These are phyloP conservation scores for Fusarium heterosporum DNA, from an alignment of 2,329 filamentous ascomycete genomes.

Conservation along the genomic window DNA sequence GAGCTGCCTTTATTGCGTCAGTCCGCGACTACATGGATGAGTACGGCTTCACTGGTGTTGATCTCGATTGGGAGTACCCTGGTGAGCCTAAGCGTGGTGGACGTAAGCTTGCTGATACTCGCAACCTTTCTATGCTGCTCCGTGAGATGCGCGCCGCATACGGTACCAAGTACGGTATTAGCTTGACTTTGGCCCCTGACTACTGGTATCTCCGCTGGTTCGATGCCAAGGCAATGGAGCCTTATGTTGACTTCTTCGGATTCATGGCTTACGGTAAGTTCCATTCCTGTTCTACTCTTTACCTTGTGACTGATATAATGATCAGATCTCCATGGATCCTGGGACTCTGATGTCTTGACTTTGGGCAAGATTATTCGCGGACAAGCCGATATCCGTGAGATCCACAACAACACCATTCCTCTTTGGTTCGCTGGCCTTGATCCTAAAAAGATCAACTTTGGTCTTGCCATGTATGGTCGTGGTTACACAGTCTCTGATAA, in stretches of 20 bases:
- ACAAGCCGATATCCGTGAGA: constrained; percentile 58
- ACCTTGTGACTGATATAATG: accelerated
- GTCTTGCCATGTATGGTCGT: constrained; percentile 61
- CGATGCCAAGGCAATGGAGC: constrained; percentile 53
- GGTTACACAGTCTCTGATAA: constrained; percentile 54
- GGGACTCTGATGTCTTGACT: constrained; percentile 52
- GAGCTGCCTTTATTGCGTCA: constrained; percentile 54
- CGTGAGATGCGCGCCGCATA: constrained; percentile 50
- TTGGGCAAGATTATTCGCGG: constrained; percentile 50
- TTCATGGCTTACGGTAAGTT: constrained; percentile 53
- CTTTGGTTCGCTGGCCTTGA: constrained; percentile 57
- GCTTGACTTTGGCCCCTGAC: constrained; percentile 51
- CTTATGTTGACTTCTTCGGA: constrained; percentile 53
- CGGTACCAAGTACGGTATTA: constrained; percentile 55
- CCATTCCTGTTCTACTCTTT: accelerated
- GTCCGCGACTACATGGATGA: constrained; percentile 37
- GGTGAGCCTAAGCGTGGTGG: constrained; percentile 53
- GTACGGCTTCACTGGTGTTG: constrained; percentile 52
- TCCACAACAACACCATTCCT: constrained; percentile 51
- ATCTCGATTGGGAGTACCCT: constrained; percentile 63
- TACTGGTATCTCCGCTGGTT: constrained; percentile 57
- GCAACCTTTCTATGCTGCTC: constrained; percentile 53
- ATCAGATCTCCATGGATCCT: constrained; percentile 54
- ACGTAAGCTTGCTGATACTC: constrained; percentile 47
- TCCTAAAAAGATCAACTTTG: constrained; percentile 58